Evolutionary conservation across 345 rosid species (phyloP), one percentile per base, ranked within the genome.

Genomic region (Gossypium stocksii): DNA sequence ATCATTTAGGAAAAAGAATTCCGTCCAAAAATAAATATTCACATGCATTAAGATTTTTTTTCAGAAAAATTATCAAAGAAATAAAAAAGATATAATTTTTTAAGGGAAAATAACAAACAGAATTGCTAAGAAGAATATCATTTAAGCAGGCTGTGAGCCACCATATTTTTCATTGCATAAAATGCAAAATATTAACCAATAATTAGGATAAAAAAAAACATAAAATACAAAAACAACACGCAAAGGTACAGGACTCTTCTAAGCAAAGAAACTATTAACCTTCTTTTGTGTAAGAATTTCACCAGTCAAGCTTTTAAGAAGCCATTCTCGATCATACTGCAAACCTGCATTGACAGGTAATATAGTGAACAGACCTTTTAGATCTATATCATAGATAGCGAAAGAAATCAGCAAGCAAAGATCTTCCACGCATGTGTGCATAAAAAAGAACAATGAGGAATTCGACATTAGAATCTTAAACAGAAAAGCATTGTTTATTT

Each of bases 301-400:
- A 14, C 98, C 98, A 10, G 86, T 82, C 67, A 78, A 82, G 81
- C 97, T 81, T 86, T 80, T 85, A 69, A 94, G 82, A 79, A 91
- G 87, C 99, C 99, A 94, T 82, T 89, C 98, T 65, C 96, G 86
- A 82, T 94, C 99, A 85, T 94, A 89, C 77, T 74, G 79, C 76
- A 94, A 79, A 60, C 99, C 99, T 90, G 82, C 52, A 70, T 81
- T 69, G 54, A 77, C 29, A 25, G 64, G 71, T 70, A 71, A 62
- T 34, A 29, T 23, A 43, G 41, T 7, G 29, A 57, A 65, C 20
- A 48, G 7, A 23, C 19, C 5, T 43, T 54, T 22, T 67, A 67
- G 58, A 63, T 68, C 51, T 75, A 45, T 53, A 51, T 9, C 57
- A 69, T 2, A 25, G 14, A 23, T 56, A 63, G 27, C 1, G 34